Conservation (phyloP, 2,329 filamentous ascomycete genomes). For the Penicillium sp. region DNA sequence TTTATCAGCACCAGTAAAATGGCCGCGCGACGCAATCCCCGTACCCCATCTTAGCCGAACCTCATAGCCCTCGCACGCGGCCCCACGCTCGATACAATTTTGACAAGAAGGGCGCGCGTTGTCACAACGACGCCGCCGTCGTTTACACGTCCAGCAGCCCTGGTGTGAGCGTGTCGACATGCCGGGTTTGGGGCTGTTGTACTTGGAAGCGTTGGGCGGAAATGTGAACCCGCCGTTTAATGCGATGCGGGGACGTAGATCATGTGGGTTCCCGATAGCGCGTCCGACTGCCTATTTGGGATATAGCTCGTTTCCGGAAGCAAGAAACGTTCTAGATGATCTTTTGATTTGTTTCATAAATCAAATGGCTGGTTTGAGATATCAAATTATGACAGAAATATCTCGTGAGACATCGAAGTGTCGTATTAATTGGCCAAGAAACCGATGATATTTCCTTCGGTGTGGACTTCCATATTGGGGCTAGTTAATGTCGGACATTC, state of each 20-base stretch:
- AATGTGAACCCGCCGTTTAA: not conserved
- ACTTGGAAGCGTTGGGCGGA: not conserved
- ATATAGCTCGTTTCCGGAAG: not conserved
- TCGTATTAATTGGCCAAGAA: not conserved
- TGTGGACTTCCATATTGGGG: too few relatives aligned
- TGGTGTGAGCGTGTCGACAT: constrained; percentile 34
- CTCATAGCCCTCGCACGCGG: constrained; percentile 34
- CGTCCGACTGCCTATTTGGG: not conserved
- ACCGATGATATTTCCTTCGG: too few relatives aligned
- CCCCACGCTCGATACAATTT: constrained; percentile 24
- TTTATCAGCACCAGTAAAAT: constrained; percentile 32
- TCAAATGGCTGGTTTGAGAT: too few relatives aligned
- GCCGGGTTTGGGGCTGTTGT: constrained; percentile 15
- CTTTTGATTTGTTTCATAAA: too few relatives aligned
- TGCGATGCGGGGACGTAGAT: not conserved
- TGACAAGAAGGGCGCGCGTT: constrained; percentile 27
- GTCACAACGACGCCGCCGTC: constrained; percentile 31
- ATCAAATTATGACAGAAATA: not conserved
- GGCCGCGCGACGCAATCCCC: constrained; percentile 35
- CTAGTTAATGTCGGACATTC: too few relatives aligned
- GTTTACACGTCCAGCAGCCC: constrained; percentile 37
- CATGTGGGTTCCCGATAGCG: not conserved
- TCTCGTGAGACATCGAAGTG: not conserved
- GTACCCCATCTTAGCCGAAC: constrained; percentile 32
- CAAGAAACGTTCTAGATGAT: too few relatives aligned